Evolutionary conservation across 306 rosid genomes (phyloP), one percentile per base, ranked within the genome.

Genomic region (Cucurbita ficifolia): DNA sequence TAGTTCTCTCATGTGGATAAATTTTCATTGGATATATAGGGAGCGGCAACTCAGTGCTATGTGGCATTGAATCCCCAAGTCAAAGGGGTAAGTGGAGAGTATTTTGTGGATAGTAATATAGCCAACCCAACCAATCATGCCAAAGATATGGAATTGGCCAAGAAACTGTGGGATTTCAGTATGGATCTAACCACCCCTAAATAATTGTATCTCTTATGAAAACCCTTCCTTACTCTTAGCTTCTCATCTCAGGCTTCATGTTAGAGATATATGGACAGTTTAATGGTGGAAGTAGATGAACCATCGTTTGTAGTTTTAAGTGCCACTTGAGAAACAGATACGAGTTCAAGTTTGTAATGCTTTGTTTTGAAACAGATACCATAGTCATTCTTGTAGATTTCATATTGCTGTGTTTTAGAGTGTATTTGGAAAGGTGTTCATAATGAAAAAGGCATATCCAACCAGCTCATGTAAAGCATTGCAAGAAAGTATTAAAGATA

Each of bases 41-140:
- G 85, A 78, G 85, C 87, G 3, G 85, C 87, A 39, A 84, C 87
- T 36, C 74, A 81, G 45, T 81, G 87, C 75, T 84, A 84, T 49
- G 79, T 79, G 56, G 85, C 87, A 17, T 74, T 84, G 81, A 81
- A 84, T 70, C 81, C 85, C 48, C 78, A 76, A 67, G 79, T 79
- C 0, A 49, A 81, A 72, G 83, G 87, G 17, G 78, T 79, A n/a
- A 84, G 73, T 53, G 87, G 87, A 11, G 81, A 84, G 58, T 84
- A 81, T 51, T 84, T 84, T 51, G 6, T 12, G 63, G 85, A 84
- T 81, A 77, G 69, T 71, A 84, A 84, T 76, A 70, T 46, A 29
- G 79, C 64, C 55, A 39, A 70, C 11, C 77, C 85, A 24, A 67
- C 52, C 6, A 17, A 76, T 70, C 79, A 69, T 45, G 83, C 76